phyloP scores from a whole-genome alignment of 73 alveolate genomes.

The Blepharisma japonicum region DNA sequence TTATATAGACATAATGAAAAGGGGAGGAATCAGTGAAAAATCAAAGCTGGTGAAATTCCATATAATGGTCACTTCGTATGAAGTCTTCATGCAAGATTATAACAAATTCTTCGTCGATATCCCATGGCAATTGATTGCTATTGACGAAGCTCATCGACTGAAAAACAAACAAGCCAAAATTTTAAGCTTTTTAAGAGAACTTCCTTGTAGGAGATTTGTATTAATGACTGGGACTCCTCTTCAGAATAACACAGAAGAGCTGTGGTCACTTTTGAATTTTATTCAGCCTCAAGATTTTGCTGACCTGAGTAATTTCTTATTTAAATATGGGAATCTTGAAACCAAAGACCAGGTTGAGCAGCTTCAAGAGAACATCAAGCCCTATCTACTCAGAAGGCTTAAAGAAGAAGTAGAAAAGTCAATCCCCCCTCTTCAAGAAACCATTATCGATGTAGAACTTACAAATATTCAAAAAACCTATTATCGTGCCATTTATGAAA shows the following conservation, averaged over 20 bases:
- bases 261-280: conserved; percentile 92
- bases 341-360: conserved; percentile 63
- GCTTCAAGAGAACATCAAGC: conserved; percentile 73
- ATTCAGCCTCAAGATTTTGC: conserved; percentile 88
- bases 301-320: conserved; percentile 2
- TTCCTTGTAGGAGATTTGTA: conserved; percentile 86
- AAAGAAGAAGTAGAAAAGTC: conserved; percentile 95
- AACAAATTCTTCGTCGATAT: conserved; percentile 66
- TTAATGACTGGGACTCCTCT: conserved; percentile 95
- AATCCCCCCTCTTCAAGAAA: conserved; percentile 92
- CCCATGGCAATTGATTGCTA: conserved; percentile 87
- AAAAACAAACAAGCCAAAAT: conserved; percentile 94
- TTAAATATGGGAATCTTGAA: conserved; percentile 72
- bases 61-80: conserved; percentile 87
- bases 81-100: conserved; percentile 86
- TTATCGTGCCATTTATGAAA: conserved; percentile 86
- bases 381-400: conserved; percentile 93
- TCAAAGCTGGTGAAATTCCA: conserved; percentile 67
- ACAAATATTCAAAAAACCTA: conserved; percentile 77
- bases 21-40: conserved; percentile 66
- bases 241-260: conserved; percentile 96
- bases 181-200: conserved; percentile 76
- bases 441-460: conserved; percentile 91
- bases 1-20: conserved; percentile 66
- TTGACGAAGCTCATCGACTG: conserved; percentile 99